Conservation (phyloP, 2,329 filamentous ascomycete species). For the Moelleriella libera region DNA sequence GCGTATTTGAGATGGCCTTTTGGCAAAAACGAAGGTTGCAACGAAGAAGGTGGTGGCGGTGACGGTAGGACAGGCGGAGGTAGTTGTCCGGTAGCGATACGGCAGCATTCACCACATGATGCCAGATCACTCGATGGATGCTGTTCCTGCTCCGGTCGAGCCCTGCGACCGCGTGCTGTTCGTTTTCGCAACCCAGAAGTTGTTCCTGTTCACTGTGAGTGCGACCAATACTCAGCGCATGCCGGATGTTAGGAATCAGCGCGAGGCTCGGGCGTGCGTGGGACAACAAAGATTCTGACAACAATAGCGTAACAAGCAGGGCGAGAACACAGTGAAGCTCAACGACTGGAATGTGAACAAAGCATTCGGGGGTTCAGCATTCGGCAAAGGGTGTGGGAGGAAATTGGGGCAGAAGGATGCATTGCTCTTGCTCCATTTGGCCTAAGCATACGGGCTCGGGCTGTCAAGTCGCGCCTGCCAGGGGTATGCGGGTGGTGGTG, state of each 20-base stretch:
- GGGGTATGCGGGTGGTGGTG: slow-evolving; percentile 5
- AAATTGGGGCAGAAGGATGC: slow-evolving; percentile 2
- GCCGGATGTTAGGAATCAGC: slow-evolving; percentile 1
- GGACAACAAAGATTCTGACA: neutral
- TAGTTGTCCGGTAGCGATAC: neutral
- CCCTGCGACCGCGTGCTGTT: slow-evolving; percentile 1
- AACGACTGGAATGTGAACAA: slow-evolving; percentile 4
- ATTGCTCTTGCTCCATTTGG: slow-evolving; percentile 4
- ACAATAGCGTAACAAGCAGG: slow-evolving; percentile 1
- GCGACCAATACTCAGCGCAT: slow-evolving; percentile 2
- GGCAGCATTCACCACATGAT: slow-evolving; percentile 3
- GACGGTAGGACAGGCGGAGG: slow-evolving; percentile 1
- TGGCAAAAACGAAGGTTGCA: neutral
- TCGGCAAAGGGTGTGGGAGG: slow-evolving; percentile 2
- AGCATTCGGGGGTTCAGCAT: slow-evolving; percentile 2
- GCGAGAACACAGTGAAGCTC: neutral
- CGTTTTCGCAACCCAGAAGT: neutral
- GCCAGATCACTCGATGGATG: slow-evolving; percentile 1
- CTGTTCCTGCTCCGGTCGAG: neutral
- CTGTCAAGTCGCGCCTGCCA: slow-evolving; percentile 6
- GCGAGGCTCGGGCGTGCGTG: neutral
- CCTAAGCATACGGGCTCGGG: slow-evolving; percentile 4
- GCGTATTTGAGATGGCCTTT: neutral
- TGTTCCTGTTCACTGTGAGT: neutral
- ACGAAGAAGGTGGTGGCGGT: neutral